Evolutionary conservation across 73 alveolate genomes (phyloP).

Genomic region (Paramecium biaurelia): DNA sequence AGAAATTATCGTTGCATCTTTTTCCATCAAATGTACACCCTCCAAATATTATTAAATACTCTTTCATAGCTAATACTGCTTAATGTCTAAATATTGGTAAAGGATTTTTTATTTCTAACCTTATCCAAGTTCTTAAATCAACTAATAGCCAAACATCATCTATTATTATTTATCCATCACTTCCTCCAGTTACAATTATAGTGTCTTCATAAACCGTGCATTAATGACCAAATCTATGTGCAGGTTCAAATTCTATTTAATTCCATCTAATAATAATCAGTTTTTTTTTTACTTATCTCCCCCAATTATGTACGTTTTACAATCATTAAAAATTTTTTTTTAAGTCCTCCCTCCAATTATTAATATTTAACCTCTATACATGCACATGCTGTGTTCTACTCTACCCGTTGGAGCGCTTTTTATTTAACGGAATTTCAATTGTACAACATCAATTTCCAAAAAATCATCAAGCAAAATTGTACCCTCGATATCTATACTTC

Average conservation of each 20-base stretch:
- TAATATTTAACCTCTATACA: constrained; percentile 10
- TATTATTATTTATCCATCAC: constrained; percentile 23
- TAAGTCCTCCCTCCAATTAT: constrained; percentile 34
- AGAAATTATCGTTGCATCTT: constrained; percentile 32
- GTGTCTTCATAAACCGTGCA: constrained; percentile 38
- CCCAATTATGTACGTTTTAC: neutral
- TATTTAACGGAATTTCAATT: neutral
- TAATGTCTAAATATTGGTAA: constrained; percentile 23
- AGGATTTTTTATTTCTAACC: constrained; percentile 24
- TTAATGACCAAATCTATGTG: constrained; percentile 49
- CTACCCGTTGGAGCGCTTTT: constrained; percentile 39
- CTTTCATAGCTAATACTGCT: constrained; percentile 25
- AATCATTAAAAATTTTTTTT: constrained; percentile 41
- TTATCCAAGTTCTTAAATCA: constrained; percentile 38
- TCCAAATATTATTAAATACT: constrained; percentile 42
- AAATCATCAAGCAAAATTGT: constrained; percentile 2
- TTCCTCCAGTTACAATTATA: constrained; percentile 32
- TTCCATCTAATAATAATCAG: neutral
- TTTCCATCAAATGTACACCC: constrained; percentile 41
- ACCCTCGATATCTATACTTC: constrained; percentile 22
- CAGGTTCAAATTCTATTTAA: neutral
- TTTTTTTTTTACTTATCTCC: neutral
- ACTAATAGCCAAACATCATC: constrained; percentile 44
- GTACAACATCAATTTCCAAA: constrained; percentile 7
- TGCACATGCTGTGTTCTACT: constrained; percentile 34